A percentile compares a stretch with the other conserved stretches of the same genome.
Evolutionary conservation across 106 monocot genomes (phyloP).

Genomic region (Platanthera zijinensis): DNA sequence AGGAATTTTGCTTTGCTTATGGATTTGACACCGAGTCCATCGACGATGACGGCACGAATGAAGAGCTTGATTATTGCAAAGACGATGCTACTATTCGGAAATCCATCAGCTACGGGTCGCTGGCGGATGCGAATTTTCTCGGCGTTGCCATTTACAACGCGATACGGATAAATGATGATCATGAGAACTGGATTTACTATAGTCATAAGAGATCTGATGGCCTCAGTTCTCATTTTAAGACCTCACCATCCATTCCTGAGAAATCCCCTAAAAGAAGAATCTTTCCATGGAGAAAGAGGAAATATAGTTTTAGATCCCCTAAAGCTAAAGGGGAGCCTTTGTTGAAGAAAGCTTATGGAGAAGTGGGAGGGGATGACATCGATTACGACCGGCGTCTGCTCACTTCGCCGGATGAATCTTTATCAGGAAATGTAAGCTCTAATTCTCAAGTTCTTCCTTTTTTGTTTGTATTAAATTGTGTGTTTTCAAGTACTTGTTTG

Average conservation of each 20-base stretch:
- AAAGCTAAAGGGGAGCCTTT: slow-evolving; percentile 71
- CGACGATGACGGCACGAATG: slow-evolving; percentile 31
- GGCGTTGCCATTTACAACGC: not conserved
- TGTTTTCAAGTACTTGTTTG: not conserved
- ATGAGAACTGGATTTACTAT: slow-evolving; percentile 44
- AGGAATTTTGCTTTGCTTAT: not conserved
- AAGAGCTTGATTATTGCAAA: slow-evolving; percentile 34
- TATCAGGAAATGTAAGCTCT: slow-evolving; percentile 21
- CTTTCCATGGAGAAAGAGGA: slow-evolving; percentile 53
- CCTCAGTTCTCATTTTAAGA: slow-evolving; percentile 9
- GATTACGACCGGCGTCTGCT: slow-evolving; percentile 63
- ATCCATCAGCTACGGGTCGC: slow-evolving; percentile 78
- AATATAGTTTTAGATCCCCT: slow-evolving; percentile 39
- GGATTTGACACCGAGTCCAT: not conserved
- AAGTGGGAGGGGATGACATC: slow-evolving; percentile 85
- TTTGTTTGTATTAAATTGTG: not conserved
- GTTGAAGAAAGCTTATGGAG: slow-evolving; percentile 58
- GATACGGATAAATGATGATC: slow-evolving; percentile 1
- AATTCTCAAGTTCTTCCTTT: slow-evolving; percentile 2
- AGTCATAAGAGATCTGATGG: slow-evolving; percentile 37
- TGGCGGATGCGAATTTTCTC: slow-evolving; percentile 45
- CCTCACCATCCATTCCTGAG: slow-evolving; percentile 13
- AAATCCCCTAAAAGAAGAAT: slow-evolving; percentile 27
- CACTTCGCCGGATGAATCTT: slow-evolving; percentile 53
- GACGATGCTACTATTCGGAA: slow-evolving; percentile 42